A percentile compares a stretch with the other conserved stretches of the same genome.
Conservation (phyloP, 192 early-diverging fungal genomes). For the Dimargaris xerosporica region DNA sequence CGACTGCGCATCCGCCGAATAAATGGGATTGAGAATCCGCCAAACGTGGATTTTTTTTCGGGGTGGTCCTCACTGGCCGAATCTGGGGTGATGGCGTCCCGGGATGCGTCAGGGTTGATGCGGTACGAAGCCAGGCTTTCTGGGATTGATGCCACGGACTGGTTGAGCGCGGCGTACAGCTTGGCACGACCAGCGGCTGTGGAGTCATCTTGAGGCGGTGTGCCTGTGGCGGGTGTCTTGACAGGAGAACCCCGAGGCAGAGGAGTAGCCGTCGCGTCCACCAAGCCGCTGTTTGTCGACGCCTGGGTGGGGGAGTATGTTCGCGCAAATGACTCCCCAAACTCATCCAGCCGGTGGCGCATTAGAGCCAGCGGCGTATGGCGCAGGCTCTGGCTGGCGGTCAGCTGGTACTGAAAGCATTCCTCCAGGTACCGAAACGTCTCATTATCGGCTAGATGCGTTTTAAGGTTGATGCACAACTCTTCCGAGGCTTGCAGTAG, state of each 20-base stretch:
- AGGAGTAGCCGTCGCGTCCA: no score
- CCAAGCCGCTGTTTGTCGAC: no score
- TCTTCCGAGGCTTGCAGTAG: conserved; percentile 11
- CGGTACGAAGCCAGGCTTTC: no score
- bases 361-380: conserved; percentile 4
- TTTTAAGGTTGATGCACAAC: background rate
- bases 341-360: background rate
- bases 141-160: no score
- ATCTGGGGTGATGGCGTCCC: no score
- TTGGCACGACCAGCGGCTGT: no score
- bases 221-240: no score
- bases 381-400: background rate
- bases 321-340: background rate
- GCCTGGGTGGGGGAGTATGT: no score
- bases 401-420: conserved; percentile 4
- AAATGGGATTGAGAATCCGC: background rate
- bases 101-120: no score
- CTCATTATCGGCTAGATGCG: background rate
- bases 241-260: no score
- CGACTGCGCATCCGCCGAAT: conserved; percentile 11
- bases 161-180: no score
- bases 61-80: background rate
- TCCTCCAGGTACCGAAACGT: background rate
- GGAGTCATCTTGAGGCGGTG: no score
- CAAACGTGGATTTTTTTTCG: background rate